Conservation (phyloP, 2,329 filamentous ascomycete genomes). For the Aspergillus viridinutans region DNA sequence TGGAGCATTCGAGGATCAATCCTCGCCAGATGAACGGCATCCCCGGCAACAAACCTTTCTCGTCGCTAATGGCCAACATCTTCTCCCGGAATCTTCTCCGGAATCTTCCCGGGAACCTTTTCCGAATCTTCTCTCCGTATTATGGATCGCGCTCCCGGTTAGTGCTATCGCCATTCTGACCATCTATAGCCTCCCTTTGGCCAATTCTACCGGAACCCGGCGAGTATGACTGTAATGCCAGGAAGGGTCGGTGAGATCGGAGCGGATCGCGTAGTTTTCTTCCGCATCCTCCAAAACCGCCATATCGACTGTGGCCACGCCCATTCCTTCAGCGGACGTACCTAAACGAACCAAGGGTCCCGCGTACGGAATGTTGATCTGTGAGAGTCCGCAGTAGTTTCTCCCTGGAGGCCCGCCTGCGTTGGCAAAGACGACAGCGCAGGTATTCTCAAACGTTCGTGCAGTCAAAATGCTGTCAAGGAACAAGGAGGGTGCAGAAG, state of each 20-base stretch:
- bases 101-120: too few relatives aligned
- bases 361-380: conserved; percentile 50
- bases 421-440: conserved; percentile 54
- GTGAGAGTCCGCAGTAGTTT: conserved; percentile 51
- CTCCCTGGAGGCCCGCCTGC: conserved; percentile 49
- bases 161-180: background rate
- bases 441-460: conserved; percentile 55
- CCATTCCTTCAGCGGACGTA: conserved; percentile 50
- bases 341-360: conserved; percentile 46
- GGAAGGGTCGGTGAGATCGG: conserved; percentile 11
- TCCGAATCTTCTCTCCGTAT: too few relatives aligned
- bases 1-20: too few relatives aligned
- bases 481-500: conserved; percentile 47
- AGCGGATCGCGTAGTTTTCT: conserved; percentile 40
- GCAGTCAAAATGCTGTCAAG: conserved; percentile 48
- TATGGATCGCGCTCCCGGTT: too few relatives aligned
- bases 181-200: background rate
- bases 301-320: conserved; percentile 48
- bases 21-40: background rate
- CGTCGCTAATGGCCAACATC: background rate
- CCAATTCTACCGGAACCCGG: background rate
- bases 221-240: conserved; percentile 8
- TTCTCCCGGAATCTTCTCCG: background rate
- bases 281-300: conserved; percentile 41
- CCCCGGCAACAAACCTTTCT: background rate